Base-by-base conservation (phyloP, 2,329 filamentous ascomycete species). In the Xylariaceae sp. region DNA sequence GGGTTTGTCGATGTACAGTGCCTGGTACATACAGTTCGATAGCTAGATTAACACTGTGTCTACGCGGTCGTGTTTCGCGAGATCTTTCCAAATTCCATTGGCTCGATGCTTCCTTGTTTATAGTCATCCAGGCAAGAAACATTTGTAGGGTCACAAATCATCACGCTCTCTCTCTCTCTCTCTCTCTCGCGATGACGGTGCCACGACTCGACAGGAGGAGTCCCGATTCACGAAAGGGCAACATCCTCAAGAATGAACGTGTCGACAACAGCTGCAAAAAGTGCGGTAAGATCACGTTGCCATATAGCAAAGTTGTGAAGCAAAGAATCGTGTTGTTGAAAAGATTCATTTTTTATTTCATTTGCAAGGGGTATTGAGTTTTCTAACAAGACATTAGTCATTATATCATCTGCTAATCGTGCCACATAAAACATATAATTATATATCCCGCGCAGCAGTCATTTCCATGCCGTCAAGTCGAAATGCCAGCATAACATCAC, bases 341-440 rank as follows among this genome's bases (percentile, higher is more conserved):
- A 35, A 2, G 40, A 27, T 32, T 47, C 8, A 27, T 49, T n/a
- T 37, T 9, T 29, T 29, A 44, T 41, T 37, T 19, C 19, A 19
- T 19, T 19, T 35, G 43, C 8, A 34, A 41, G 51, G 50, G 50
- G 57, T 55, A 53, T 57, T 59, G 46, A 27, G 53, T 52, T 48
- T 60, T 42, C n/a, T 56, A 55, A 51, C 51, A 34, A 55, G 12
- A 60, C 54, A 60, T 61, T 61, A 58, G 53, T 61, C 58, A 62
- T 62, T 60, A 58, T 51, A 51, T 59, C 56, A 55, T 60, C 53
- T 52, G 41, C 45, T n/a, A 50, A 49, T 37, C 39, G 42, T 58
- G 44, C 47, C 37, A 47, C 19, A 11, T 48, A 26, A 30, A 53
- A n/a, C 32, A 29, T 45, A 46, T 52, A 45, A 31, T n/a, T 43